phyloP scores from a whole-genome alignment of 148 eudicot genomes.

The Rhododendron kiyosumense region DNA sequence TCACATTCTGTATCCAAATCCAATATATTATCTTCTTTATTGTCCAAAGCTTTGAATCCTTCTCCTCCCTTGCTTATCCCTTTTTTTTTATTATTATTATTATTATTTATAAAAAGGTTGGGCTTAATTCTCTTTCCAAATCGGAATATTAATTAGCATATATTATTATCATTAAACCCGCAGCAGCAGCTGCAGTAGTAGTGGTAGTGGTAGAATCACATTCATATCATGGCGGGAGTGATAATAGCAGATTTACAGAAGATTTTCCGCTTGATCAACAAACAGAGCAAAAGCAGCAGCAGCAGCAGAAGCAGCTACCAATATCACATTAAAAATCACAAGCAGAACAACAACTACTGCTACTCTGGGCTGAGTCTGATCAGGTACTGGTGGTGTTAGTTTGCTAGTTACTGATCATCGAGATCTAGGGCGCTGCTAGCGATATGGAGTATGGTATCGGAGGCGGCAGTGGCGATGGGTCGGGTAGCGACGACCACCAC shows the following conservation, averaged over 20 bases:
- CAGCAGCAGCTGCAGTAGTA: background rate
- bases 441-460: constrained; percentile 27
- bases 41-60: background rate
- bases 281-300: background rate
- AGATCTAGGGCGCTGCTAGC: background rate
- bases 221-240: background rate
- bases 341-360: background rate
- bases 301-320: background rate
- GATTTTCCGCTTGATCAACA: background rate
- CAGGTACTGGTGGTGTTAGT: background rate
- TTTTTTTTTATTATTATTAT: too few species aligned
- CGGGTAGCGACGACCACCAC: constrained; percentile 25
- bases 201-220: background rate
- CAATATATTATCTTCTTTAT: background rate
- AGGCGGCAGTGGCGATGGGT: constrained; percentile 22
- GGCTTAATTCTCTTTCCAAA: background rate
- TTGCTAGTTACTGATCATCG: background rate
- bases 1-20: background rate
- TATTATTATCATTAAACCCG: background rate
- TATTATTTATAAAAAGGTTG: too few species aligned
- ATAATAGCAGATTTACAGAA: background rate
- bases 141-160: background rate
- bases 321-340: background rate
- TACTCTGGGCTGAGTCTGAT: background rate
- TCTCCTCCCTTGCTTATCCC: background rate